These are phyloP conservation scores for Canariomyces notabilis DNA, from an alignment of 2,329 filamentous ascomycete genomes.

Conservation along the genomic window DNA sequence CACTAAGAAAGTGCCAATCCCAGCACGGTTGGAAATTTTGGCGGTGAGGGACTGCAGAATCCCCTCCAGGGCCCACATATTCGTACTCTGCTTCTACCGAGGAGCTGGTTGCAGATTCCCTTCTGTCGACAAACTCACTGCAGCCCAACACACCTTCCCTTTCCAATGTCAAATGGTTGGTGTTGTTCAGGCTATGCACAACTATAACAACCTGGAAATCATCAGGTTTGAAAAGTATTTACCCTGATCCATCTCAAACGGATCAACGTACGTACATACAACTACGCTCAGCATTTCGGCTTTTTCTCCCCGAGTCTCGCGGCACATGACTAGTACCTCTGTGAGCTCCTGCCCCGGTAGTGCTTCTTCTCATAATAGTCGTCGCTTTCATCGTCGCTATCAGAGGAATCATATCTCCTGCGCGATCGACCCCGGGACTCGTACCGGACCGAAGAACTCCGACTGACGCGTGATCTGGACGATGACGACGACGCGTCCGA, in stretches of 20 bases:
- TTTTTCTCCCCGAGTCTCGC: no score
- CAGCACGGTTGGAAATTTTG: conserved; percentile 24
- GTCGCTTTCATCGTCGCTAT: conserved; percentile 14
- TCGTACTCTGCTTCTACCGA: no score
- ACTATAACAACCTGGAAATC: no score
- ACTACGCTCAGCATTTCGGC: no score
- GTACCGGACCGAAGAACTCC: conserved; percentile 11
- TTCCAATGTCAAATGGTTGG: no score
- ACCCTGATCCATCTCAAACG: no score
- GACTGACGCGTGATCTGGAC: conserved; percentile 5
- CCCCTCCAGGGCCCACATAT: not conserved
- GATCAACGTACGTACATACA: no score
- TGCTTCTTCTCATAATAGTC: conserved; percentile 17
- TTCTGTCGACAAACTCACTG: no score
- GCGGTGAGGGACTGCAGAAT: conserved; percentile 26
- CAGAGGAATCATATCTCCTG: conserved; percentile 14
- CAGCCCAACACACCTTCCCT: no score
- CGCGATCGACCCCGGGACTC: conserved; percentile 7
- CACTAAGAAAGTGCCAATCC: not conserved
- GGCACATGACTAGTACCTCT: conserved; percentile 2
- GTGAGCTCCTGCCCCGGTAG: conserved; percentile 11
- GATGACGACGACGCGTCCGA: conserved; percentile 9
- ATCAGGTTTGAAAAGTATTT: no score
- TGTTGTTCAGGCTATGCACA: no score
- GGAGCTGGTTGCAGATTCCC: no score